These are phyloP conservation scores for Lodderomyces elongisporus DNA, from an alignment of 1,139 yeast species.

Conservation along the genomic window DNA sequence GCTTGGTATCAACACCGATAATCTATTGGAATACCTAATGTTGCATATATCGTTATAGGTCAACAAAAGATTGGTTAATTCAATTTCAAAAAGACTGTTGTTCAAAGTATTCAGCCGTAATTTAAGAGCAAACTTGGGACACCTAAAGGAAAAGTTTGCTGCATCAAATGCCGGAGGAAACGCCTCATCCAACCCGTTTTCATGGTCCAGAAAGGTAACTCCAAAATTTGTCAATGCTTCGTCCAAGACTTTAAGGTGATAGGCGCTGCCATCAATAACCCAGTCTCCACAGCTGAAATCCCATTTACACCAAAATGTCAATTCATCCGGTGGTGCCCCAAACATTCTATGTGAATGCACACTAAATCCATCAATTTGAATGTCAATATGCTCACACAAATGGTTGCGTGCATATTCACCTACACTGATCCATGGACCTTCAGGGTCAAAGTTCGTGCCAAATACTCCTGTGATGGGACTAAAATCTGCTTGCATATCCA, in stretches of 20 bases:
- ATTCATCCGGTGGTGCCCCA: conserved; percentile 85
- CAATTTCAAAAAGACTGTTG: conserved; percentile 19
- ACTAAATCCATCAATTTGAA: conserved; percentile 56
- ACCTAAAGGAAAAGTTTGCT: conserved; percentile 50
- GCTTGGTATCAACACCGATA: conserved; percentile 47
- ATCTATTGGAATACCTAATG: conserved; percentile 53
- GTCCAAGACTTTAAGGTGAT: conserved; percentile 42
- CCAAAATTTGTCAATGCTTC: conserved; percentile 45
- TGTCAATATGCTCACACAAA: conserved; percentile 18
- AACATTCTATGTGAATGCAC: conserved; percentile 88
- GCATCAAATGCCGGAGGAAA: conserved; percentile 64
- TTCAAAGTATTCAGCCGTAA: conserved; percentile 14
- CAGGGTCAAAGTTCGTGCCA: conserved; percentile 17
- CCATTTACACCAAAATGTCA: conserved; percentile 90
- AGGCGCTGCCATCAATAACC: conserved; percentile 46
- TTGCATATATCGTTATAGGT: conserved; percentile 68
- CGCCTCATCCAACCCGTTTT: no score
- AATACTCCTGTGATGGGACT: conserved; percentile 42
- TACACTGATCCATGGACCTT: conserved; percentile 22
- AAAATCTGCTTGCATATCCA: conserved; percentile 70
- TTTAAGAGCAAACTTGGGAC: conserved; percentile 30
- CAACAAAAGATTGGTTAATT: conserved; percentile 37
- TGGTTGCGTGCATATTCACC: conserved; percentile 20
- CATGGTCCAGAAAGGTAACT: conserved; percentile 63
- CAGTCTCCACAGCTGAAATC: conserved; percentile 66